Conservation (phyloP, 345 rosid genomes). For the Fremontodendron californicum region DNA sequence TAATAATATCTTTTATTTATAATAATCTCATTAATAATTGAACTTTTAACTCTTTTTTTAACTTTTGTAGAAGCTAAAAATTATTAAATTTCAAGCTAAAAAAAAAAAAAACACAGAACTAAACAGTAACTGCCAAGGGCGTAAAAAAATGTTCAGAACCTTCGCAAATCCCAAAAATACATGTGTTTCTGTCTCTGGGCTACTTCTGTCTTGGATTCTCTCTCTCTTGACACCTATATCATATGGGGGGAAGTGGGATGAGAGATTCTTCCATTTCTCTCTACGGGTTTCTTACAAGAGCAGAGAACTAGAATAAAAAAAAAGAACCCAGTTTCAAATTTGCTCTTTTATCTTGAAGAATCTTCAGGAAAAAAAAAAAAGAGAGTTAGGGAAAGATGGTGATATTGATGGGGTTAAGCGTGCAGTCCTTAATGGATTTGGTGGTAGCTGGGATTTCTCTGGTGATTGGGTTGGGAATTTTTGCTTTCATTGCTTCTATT, state of each 20-base stretch:
- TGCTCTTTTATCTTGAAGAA: background rate
- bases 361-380: too few relatives aligned
- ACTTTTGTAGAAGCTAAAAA: too few relatives aligned
- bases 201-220: background rate
- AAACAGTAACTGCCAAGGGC: background rate
- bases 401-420: constrained; percentile 43
- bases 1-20: too few relatives aligned
- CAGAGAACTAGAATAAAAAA: background rate
- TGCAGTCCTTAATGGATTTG: constrained; percentile 61
- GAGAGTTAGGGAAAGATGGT: constrained; percentile 17
- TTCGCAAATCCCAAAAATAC: background rate
- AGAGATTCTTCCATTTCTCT: background rate
- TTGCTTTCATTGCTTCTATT: constrained; percentile 58
- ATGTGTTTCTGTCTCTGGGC: background rate
- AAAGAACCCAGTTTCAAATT: background rate
- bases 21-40: too few relatives aligned
- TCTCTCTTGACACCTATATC: background rate
- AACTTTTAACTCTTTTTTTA: too few relatives aligned
- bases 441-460: constrained; percentile 74
- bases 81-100: too few relatives aligned
- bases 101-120: background rate
- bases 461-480: constrained; percentile 64
- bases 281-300: background rate
- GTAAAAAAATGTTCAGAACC: background rate
- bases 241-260: background rate